These are phyloP conservation scores for Penicillium fuscoglaucum DNA, from an alignment of 2,329 filamentous ascomycete genomes.

Conservation along the genomic window DNA sequence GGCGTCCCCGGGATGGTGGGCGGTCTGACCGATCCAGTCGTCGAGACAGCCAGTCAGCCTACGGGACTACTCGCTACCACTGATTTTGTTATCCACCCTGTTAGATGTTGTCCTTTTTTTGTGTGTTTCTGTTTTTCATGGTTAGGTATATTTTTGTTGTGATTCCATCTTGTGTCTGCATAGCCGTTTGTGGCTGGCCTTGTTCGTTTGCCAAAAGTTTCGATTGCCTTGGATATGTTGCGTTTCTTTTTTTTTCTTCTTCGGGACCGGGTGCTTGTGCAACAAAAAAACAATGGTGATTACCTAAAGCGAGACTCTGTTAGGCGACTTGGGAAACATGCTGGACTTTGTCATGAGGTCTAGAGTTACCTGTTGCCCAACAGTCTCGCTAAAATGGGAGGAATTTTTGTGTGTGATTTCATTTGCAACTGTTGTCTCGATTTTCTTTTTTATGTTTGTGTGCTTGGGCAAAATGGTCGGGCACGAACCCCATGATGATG, in stretches of 20 bases:
- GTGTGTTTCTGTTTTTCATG: neutral
- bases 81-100: conserved; percentile 1
- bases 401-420: conserved; percentile 21
- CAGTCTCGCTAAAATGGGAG: conserved; percentile 18
- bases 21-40: conserved; percentile 41
- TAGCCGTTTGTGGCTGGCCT: conserved; percentile 12
- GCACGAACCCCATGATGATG: conserved; percentile 3
- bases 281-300: conserved; percentile 15
- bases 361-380: neutral
- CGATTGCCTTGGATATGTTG: conserved; percentile 8
- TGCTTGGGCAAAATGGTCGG: conserved; percentile 14
- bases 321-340: neutral
- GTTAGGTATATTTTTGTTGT: conserved; percentile 11
- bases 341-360: neutral
- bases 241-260: neutral
- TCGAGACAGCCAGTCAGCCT: conserved; percentile 42
- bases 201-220: conserved; percentile 23
- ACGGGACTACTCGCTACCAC: conserved; percentile 27
- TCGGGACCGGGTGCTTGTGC: conserved; percentile 19
- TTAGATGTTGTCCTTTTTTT: neutral
- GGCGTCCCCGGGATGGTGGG: conserved; percentile 36
- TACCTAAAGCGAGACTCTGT: conserved; percentile 4
- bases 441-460: conserved; percentile 10
- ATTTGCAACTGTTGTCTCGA: conserved; percentile 26
- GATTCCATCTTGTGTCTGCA: conserved; percentile 9